Evolutionary conservation across 75 land plant genomes (phyloP), one percentile per base, ranked within the genome.

Genomic region (Cupressus sempervirens): DNA sequence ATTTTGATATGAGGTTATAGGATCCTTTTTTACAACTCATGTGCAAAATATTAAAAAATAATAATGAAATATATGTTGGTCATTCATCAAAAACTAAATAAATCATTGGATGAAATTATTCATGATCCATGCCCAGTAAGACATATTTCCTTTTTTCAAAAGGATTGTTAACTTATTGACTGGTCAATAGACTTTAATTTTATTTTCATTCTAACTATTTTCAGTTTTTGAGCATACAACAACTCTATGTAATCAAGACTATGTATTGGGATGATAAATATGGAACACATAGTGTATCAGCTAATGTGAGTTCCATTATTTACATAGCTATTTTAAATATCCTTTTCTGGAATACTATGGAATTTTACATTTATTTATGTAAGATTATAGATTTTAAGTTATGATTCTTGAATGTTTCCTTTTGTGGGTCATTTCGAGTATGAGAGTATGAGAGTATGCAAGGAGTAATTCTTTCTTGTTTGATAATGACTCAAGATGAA

Each of bases 401-500:
- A 36, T 32, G 32, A 72, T 72, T 72, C 15, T 32, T 36, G 32
- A 62, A 30, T 54, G 29, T 35, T 48, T 8, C 2, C 14, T 48
- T 52, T 45, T 86, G 15, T 86, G 95, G 99, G 99, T 97, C 82
- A 95, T 97, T 86, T 88, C 95, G 18, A 93, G 89, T 76, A 97
- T 97, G 99, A 90, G 99, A 77, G 90, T 92, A 41, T 76, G 95
- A 80, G 99, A 95, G 36, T 97, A 92, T 93, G 91, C 96, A 74
- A 91, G 93, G 30, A 94, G 94, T 89, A 95, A 90, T 86, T 97
- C 97, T 9, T 95, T 97, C 88, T 81, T 97, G 85, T 84, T 95
- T 75, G 99, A 97, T 83, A 97, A 96, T 81, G 99, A 97, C 84
- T 97, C 99, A 52, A 97, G 99, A 97, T 94, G 86, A 77, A 84